Evolutionary conservation across 768 basidiomycete species (phyloP), one percentile per base, ranked within the genome.

Genomic region (Termitomyces sp.): DNA sequence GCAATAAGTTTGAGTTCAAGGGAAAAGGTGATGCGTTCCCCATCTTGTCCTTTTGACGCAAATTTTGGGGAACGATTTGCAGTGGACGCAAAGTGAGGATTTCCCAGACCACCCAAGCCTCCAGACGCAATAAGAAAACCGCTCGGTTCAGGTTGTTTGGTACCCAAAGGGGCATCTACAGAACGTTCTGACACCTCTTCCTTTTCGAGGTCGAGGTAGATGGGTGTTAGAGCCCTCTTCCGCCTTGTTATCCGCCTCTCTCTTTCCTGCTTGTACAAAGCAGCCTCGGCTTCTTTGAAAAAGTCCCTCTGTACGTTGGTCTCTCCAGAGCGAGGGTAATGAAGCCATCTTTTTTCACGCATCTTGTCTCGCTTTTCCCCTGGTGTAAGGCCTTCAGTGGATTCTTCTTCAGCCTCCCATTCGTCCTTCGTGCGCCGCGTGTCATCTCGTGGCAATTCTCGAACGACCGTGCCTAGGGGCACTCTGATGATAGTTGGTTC

Each of bases 1-100:
- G 96, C 94, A 3, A 95, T 78, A 6, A 96, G 79, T 70, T 98
- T 98, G 59, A 99, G 87, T 69, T 97, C 96, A 14, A 99, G 77
- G 20, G 86, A 80, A n/a, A 98, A 79, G 1, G 88, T 87, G 60
- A 95, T 72, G 5, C 84, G 79, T 64, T 93, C 90, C 12, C 90
- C 93, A 4, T 82, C 81, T 8, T 80, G 77, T 0, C 92, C 94
- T 18, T 85, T 81, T 18, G 90, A 87, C 0, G 92, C 95, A 60
- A 90, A 90, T 69, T 94, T 92, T 3, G 95, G 94, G 0, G 91
- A 86, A 2, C 92, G 86, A 57, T 84, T 88, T 29, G 79, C 71
- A 2, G 82, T 66, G 5, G 85, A 77, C 57, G 84, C 73, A 65
- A 95, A 98, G 61, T 90, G 85, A 0, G 96, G 92, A 66, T 98